Evolutionary conservation across 2,329 filamentous ascomycete species (phyloP).

Genomic region (Diatrype stigma): DNA sequence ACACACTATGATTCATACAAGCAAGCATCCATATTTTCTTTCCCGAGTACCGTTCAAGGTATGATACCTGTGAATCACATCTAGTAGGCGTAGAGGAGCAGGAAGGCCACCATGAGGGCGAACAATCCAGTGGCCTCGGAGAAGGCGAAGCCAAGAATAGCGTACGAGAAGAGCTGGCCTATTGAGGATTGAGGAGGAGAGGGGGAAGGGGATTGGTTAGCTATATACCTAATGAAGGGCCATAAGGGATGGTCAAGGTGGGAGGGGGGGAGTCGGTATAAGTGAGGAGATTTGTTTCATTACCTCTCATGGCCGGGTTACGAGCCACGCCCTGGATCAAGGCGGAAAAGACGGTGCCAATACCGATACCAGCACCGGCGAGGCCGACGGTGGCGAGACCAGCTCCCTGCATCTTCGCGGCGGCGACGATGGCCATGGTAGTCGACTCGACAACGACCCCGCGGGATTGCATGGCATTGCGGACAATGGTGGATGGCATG

Average conservation of each 20-base stretch:
- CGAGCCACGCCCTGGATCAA: constrained; percentile 51
- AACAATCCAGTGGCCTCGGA: constrained; percentile 59
- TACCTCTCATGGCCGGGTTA: constrained; percentile 52
- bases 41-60: neutral
- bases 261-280: too few relatives aligned
- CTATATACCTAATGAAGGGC: too few relatives aligned
- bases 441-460: constrained; percentile 23
- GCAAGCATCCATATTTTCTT: neutral
- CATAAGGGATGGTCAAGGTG: too few relatives aligned
- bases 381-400: constrained; percentile 22
- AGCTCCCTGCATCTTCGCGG: constrained; percentile 9
- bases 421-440: constrained; percentile 14
- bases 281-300: constrained; percentile 22
- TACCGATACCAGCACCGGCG: constrained; percentile 33
- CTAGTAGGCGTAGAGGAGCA: constrained; percentile 14
- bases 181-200: constrained; percentile 19
- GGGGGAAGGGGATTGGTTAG: neutral
- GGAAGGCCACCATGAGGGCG: constrained; percentile 43
- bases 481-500: constrained; percentile 15
- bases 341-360: constrained; percentile 50
- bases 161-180: constrained; percentile 45
- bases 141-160: constrained; percentile 62
- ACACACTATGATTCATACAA: neutral
- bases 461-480: constrained; percentile 20
- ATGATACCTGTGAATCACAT: neutral